A percentile compares a stretch with the other conserved stretches of the same genome.
phyloP scores from a whole-genome alignment of 345 rosid species.

The Kernera saxatilis region DNA sequence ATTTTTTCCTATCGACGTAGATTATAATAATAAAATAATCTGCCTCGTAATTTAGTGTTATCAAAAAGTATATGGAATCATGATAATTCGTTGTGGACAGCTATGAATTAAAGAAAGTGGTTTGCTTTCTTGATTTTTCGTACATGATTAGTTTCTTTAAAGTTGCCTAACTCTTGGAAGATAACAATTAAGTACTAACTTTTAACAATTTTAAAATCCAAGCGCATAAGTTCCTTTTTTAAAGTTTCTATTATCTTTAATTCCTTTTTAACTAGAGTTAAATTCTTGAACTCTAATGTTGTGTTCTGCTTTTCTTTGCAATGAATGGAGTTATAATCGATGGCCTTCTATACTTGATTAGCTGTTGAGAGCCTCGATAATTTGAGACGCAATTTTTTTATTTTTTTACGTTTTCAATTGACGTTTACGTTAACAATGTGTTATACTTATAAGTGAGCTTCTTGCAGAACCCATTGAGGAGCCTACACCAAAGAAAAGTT shows the following conservation, averaged over 20 bases:
- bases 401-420: not conserved
- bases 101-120: conserved; percentile 4
- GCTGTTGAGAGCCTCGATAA: not conserved
- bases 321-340: not conserved
- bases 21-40: not conserved
- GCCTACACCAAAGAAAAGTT: conserved; percentile 45
- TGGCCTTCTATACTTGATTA: not conserved
- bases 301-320: not conserved
- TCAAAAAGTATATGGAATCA: conserved; percentile 14
- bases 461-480: conserved; percentile 58
- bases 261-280: not conserved
- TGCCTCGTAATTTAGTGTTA: not conserved
- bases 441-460: conserved; percentile 1
- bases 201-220: not conserved
- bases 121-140: conserved; percentile 14
- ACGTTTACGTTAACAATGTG: not conserved
- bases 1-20: too few species aligned
- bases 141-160: not conserved
- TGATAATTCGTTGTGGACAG: conserved; percentile 24
- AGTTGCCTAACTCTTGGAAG: conserved; percentile 8
- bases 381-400: not conserved
- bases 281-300: not conserved
- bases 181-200: not conserved
- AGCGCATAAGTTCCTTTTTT: not conserved
- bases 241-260: not conserved